Percentiles rank a stretch among this genome's conserved stretches.
Evolutionary conservation across 148 eudicot species (phyloP).

Genomic region (Chenopodium berlandieri): DNA sequence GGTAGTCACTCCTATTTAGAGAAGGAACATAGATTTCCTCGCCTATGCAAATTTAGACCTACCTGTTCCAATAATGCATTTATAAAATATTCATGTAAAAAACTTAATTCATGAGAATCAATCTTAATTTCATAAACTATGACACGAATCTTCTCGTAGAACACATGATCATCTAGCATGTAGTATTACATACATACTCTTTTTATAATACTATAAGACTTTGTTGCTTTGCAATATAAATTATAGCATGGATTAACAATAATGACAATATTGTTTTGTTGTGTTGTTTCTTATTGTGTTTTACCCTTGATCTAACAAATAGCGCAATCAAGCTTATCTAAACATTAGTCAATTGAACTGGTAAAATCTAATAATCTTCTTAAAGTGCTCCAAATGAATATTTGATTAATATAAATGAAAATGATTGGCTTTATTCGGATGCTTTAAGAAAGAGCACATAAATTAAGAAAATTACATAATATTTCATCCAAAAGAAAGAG

Average conservation of each 20-base stretch:
- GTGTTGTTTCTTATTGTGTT: neutral
- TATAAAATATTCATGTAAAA: neutral
- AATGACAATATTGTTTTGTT: neutral
- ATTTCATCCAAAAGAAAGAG: too few relatives aligned
- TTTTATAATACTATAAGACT: neutral
- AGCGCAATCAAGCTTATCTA: neutral
- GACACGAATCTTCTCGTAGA: conserved; percentile 11
- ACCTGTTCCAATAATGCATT: conserved; percentile 24
- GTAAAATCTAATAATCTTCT: neutral
- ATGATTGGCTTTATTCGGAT: too few relatives aligned
- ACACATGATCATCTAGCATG: neutral
- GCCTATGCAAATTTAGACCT: conserved; percentile 15
- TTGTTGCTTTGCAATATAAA: neutral
- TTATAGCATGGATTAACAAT: neutral
- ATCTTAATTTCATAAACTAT: conserved; percentile 8
- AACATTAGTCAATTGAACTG: neutral
- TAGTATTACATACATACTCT: neutral
- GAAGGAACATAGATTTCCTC: conserved; percentile 19
- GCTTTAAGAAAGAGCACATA: too few relatives aligned
- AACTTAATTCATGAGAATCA: neutral
- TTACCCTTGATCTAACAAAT: neutral
- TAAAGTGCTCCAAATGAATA: neutral
- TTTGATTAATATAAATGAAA: too few relatives aligned
- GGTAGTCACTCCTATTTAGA: conserved; percentile 16
- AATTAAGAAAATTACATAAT: too few relatives aligned